phyloP scores from a whole-genome alignment of 208 protist genomes.

The Leishmania gerbilli region DNA sequence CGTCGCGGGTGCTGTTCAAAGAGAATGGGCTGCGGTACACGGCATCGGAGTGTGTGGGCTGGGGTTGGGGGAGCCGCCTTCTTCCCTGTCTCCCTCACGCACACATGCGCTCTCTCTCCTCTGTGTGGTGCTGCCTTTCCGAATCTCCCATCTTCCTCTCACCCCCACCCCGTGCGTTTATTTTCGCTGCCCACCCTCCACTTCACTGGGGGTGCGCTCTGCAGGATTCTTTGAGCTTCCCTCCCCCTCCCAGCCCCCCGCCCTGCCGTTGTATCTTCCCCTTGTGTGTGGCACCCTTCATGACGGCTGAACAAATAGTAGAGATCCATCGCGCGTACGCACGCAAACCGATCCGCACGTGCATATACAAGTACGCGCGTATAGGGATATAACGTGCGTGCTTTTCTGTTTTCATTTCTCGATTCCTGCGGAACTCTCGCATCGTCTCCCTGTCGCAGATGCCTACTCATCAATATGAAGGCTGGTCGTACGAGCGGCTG shows the following conservation, averaged over 20 bases:
- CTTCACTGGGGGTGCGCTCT: background rate
- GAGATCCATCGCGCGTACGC: background rate
- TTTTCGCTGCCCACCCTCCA: background rate
- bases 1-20: background rate
- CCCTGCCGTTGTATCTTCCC: background rate
- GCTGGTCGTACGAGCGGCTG: slow-evolving; percentile 79
- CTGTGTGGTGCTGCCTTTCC: background rate
- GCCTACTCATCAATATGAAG: slow-evolving; percentile 70
- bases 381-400: background rate
- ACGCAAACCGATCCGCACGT: background rate
- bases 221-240: too few relatives aligned
- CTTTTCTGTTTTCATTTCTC: background rate
- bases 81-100: background rate
- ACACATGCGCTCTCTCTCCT: background rate
- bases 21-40: background rate
- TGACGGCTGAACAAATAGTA: background rate
- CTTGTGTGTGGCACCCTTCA: background rate
- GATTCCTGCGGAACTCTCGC: background rate
- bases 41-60: background rate
- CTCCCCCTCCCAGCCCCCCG: too few relatives aligned
- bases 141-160: background rate
- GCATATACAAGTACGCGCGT: background rate
- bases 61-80: background rate
- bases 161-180: background rate
- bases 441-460: slow-evolving; percentile 14